phyloP scores from a whole-genome alignment of 495 filamentous ascomycete species.

The Aspergillus indologenus region DNA sequence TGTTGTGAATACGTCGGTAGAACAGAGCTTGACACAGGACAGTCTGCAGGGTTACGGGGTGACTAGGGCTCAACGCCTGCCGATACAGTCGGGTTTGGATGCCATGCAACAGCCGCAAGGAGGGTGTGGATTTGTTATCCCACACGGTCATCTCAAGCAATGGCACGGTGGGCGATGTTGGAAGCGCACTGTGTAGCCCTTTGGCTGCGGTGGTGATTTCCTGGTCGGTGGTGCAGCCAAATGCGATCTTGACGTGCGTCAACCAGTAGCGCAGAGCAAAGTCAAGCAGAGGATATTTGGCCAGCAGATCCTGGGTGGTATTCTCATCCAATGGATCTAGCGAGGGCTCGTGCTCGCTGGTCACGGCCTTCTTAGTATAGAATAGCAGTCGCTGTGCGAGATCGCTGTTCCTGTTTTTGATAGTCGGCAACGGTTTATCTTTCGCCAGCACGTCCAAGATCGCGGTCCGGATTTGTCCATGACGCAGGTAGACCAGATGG shows the following conservation, averaged over 20 bases:
- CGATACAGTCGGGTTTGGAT: conserved; percentile 28
- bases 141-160: conserved; percentile 33
- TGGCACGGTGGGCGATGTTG: conserved; percentile 24
- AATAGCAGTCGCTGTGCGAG: conserved; percentile 29
- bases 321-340: conserved; percentile 24
- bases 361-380: conserved; percentile 29
- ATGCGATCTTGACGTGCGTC: conserved; percentile 27
- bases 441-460: conserved; percentile 30
- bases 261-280: conserved; percentile 39
- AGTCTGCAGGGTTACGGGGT: conserved; percentile 21
- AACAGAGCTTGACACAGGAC: conserved; percentile 19
- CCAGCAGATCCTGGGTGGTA: conserved; percentile 18
- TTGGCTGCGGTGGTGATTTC: conserved; percentile 25
- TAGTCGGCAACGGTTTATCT: conserved; percentile 24
- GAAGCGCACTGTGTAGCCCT: conserved; percentile 30
- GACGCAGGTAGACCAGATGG: conserved; percentile 33
- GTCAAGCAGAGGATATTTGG: conserved; percentile 31
- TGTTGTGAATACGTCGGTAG: conserved; percentile 15
- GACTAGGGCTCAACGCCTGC: conserved; percentile 25
- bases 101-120: conserved; percentile 23
- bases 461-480: conserved; percentile 30
- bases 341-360: conserved; percentile 30
- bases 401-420: conserved; percentile 35
- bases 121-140: conserved; percentile 29
- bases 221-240: conserved; percentile 25